A percentile compares a stretch with the other conserved stretches of the same genome.
These are phyloP conservation scores for Forsythia suspensa DNA, from an alignment of 257 asterid genomes.

Conservation along the genomic window DNA sequence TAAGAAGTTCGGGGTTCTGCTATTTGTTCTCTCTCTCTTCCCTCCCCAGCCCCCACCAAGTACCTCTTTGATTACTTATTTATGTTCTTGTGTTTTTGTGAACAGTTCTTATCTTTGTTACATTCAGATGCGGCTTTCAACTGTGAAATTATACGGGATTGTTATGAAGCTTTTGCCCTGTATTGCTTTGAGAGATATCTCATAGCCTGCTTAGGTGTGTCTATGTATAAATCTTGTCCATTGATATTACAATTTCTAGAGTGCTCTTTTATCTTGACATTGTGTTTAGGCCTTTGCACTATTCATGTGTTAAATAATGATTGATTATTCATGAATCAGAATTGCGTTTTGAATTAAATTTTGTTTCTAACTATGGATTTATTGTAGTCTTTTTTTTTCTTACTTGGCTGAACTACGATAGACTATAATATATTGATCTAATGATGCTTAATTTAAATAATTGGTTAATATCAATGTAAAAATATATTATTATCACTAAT, in stretches of 20 bases:
- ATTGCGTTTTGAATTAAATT: neutral
- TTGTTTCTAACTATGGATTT: neutral
- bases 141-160: slow-evolving; percentile 83
- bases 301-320: neutral
- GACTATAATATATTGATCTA: neutral
- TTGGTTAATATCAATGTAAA: neutral
- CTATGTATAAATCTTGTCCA: neutral
- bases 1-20: neutral
- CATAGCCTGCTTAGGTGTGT: slow-evolving; percentile 96
- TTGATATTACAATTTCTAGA: slow-evolving; percentile 7
- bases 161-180: slow-evolving; percentile 97
- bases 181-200: slow-evolving; percentile 99
- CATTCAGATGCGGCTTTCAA: slow-evolving; percentile 78
- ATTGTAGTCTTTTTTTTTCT: neutral
- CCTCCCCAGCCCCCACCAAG: neutral
- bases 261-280: neutral
- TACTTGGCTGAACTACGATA: neutral
- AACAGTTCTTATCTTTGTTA: slow-evolving; percentile 80
- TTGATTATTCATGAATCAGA: neutral
- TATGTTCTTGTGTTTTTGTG: slow-evolving; percentile 17
- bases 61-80: slow-evolving; percentile 14
- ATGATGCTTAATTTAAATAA: neutral
- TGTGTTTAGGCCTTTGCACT: neutral
- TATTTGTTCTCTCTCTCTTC: neutral
- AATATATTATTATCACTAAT: neutral